These are phyloP conservation scores for Orbilia ellipsospora DNA, from an alignment of 2,329 filamentous ascomycete species.

Conservation along the genomic window DNA sequence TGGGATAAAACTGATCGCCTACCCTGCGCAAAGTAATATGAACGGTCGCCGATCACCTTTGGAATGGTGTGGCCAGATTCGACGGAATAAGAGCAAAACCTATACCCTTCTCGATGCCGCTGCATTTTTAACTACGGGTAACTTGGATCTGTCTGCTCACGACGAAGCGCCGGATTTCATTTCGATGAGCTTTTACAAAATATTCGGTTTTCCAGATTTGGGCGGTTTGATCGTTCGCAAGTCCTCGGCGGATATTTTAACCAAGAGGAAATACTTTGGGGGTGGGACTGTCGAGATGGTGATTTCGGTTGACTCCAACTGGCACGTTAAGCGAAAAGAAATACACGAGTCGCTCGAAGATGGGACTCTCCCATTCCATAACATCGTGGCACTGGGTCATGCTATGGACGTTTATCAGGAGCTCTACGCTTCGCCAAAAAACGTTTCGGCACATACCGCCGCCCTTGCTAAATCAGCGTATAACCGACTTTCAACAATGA, in stretches of 20 bases:
- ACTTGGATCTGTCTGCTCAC: constrained; percentile 68
- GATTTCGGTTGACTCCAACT: constrained; percentile 65
- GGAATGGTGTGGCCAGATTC: constrained; percentile 55
- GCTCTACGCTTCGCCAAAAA: constrained; percentile 67
- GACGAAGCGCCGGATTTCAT: constrained; percentile 71
- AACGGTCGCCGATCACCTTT: constrained; percentile 64
- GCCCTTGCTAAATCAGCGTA: constrained; percentile 68
- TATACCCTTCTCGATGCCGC: constrained; percentile 72
- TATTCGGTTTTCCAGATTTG: constrained; percentile 74
- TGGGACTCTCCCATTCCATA: constrained; percentile 74
- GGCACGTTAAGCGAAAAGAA: constrained; percentile 68
- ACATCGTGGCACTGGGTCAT: constrained; percentile 71
- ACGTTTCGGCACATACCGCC: constrained; percentile 69
- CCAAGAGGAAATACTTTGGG: constrained; percentile 72
- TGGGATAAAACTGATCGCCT: constrained; percentile 63
- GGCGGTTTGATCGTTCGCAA: constrained; percentile 71
- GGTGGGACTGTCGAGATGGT: constrained; percentile 75
- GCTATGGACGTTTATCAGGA: constrained; percentile 70
- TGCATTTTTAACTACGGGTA: constrained; percentile 72
- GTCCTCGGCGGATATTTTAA: constrained; percentile 69
- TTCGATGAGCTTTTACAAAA: constrained; percentile 73
- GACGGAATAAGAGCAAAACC: constrained; percentile 49
- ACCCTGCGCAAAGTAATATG: constrained; percentile 66
- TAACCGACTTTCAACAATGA: constrained; percentile 65
- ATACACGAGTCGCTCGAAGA: constrained; percentile 73